These are phyloP conservation scores for Elsinoe ampelina DNA, from an alignment of 2,329 filamentous ascomycete genomes.

Conservation along the genomic window DNA sequence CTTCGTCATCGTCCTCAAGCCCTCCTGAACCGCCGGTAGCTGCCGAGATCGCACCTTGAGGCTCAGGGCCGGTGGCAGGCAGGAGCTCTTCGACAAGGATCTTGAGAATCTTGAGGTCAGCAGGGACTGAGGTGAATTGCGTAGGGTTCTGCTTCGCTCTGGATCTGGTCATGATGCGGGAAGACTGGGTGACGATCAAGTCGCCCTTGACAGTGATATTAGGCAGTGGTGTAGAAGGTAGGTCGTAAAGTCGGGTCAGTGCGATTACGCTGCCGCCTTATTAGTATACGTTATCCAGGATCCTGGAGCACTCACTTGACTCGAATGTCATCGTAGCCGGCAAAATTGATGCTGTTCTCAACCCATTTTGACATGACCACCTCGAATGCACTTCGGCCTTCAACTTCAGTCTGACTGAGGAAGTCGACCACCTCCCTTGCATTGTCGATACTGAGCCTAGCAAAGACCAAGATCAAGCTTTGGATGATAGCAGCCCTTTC, in stretches of 20 bases:
- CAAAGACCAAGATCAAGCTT: slow-evolving; percentile 90
- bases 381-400: slow-evolving; percentile 72
- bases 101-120: slow-evolving; percentile 91
- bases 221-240: slow-evolving; percentile 70
- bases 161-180: slow-evolving; percentile 87
- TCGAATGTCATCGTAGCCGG: slow-evolving; percentile 94
- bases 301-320: slow-evolving; percentile 62
- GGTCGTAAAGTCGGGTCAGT: slow-evolving; percentile 78
- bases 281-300: slow-evolving; percentile 16
- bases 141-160: slow-evolving; percentile 83
- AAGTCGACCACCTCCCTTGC: slow-evolving; percentile 88
- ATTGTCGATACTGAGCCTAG: slow-evolving; percentile 73
- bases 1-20: slow-evolving; percentile 56
- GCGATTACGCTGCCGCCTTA: slow-evolving; percentile 63
- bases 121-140: slow-evolving; percentile 76
- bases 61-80: slow-evolving; percentile 58
- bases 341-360: slow-evolving; percentile 93
- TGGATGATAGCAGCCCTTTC: slow-evolving; percentile 86
- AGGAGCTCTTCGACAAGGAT: slow-evolving; percentile 86
- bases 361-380: slow-evolving; percentile 92
- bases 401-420: slow-evolving; percentile 58
- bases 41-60: slow-evolving; percentile 36
- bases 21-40: slow-evolving; percentile 46
- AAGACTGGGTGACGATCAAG: slow-evolving; percentile 67
- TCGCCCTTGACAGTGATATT: slow-evolving; percentile 86